These are phyloP conservation scores for Lactarius akahatsu DNA, from an alignment of 768 basidiomycete species.

Conservation along the genomic window DNA sequence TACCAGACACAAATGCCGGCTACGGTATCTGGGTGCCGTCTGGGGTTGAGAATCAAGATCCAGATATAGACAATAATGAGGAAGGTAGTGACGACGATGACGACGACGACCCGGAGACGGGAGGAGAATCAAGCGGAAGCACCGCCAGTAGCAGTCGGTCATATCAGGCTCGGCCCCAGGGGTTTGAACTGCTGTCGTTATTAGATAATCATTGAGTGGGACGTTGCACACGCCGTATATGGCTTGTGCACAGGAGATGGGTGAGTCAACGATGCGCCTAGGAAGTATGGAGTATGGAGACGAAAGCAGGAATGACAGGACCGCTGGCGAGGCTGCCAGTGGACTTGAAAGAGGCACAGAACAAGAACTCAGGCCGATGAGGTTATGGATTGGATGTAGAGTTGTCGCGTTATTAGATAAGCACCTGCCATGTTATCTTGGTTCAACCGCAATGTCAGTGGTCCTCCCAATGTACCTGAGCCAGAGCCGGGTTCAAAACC, in stretches of 20 bases:
- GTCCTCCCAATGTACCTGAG: neutral
- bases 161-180: neutral
- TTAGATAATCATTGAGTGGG: neutral
- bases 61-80: slow-evolving; percentile 37
- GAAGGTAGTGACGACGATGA: slow-evolving; percentile 38
- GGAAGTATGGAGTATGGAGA: too few relatives aligned
- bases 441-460: slow-evolving; percentile 15
- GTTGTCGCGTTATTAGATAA: too few relatives aligned
- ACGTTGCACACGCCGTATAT: too few relatives aligned
- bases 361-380: too few relatives aligned
- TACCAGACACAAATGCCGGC: slow-evolving; percentile 34
- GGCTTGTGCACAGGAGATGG: too few relatives aligned
- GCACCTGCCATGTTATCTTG: slow-evolving; percentile 20
- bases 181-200: neutral
- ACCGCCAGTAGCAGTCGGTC: neutral
- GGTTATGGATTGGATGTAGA: too few relatives aligned
- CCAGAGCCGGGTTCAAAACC: neutral
- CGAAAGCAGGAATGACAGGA: too few relatives aligned
- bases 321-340: too few relatives aligned
- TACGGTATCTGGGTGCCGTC: slow-evolving; percentile 61
- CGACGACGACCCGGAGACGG: slow-evolving; percentile 28
- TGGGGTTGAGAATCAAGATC: slow-evolving; percentile 27
- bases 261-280: too few relatives aligned
- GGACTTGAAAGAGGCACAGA: too few relatives aligned
- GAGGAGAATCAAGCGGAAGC: slow-evolving; percentile 19